Evolutionary conservation across 305 asterid genomes (phyloP).

Genomic region (Fraxinus nigra): DNA sequence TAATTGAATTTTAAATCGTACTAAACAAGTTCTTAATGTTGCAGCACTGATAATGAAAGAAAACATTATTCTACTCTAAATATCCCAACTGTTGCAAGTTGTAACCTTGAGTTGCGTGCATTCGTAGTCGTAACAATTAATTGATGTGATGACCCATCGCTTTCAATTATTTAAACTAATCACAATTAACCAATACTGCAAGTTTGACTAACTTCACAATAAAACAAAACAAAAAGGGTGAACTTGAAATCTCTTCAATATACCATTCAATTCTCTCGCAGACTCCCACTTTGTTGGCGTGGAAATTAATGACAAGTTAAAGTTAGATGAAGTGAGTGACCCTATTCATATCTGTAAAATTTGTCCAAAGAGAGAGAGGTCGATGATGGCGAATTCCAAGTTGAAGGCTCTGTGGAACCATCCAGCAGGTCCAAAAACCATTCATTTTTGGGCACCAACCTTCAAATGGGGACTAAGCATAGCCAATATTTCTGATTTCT

Average conservation of each 20-base stretch:
- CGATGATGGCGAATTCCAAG: conserved; percentile 14
- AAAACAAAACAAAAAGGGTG: neutral
- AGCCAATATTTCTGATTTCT: conserved; percentile 37
- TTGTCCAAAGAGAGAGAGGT: neutral
- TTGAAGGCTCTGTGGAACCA: conserved; percentile 33
- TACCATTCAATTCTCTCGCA: neutral
- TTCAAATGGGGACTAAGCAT: conserved; percentile 39
- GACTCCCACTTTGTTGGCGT: neutral
- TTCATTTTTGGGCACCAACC: conserved; percentile 44
- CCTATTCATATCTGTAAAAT: neutral
- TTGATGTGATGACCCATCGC: neutral
- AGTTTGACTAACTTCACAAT: neutral
- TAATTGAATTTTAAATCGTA: too few species aligned
- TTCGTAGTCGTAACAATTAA: neutral
- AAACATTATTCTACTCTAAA: too few species aligned
- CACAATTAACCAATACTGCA: neutral
- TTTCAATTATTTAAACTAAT: neutral
- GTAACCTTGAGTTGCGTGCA: neutral
- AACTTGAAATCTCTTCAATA: too few species aligned
- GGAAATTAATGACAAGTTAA: neutral
- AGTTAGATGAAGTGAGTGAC: neutral
- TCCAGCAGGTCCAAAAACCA: conserved; percentile 43
- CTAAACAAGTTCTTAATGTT: too few species aligned
- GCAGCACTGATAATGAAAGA: too few species aligned
- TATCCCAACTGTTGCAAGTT: neutral